Base-by-base conservation (phyloP, 331 rosid species). In the Ulmus americana region DNA sequence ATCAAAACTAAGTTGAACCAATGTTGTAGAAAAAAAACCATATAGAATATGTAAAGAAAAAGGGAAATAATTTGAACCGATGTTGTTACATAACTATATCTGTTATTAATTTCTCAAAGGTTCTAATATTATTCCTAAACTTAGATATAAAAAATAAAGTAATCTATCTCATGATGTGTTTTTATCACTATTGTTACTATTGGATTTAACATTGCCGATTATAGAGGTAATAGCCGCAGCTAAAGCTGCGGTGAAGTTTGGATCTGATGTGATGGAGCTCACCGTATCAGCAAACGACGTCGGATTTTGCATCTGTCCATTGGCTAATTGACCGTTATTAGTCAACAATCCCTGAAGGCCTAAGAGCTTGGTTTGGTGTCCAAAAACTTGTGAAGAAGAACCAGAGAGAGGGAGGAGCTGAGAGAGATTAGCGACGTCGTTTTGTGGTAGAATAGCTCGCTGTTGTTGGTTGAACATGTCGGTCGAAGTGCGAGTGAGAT, bases 221-320 rank as follows among this genome's bases (percentile, higher is more conserved):
- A 85, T 41, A 18, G 90, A 79, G 38, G 85, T 70, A 57, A 88
- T 41, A 50, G 90, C 96, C 6, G 88, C 85, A 39, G 74, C 82
- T 8, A 88, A 76, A 74, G 80, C 83, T 38, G 78, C 74, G 10
- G 83, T 74, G 76, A 85, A 83, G 39, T 78, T 83, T 0, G 96
- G 94, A 59, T 88, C 82, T 1, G 88, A 72, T 8, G 90, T 78
- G 58, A 82, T 74, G 70, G 88, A 87, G 54, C 64, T 77, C 6
- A 77, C 75, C 7, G 74, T 63, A 41, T 81, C 81, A 1, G 73
- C 59, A 44, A 79, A 55, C 7, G 82, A n/a, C 41, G 18, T 52
- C 10, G 22, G 51, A 4, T 20, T 10, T 39, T 20, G 39, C 35
- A 18, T 16, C 8, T 9, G 59, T 1, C 6, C 7, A 3, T 10